Base-by-base conservation (phyloP, 495 filamentous ascomycete species). In the Staphylotrichum tortipilum region DNA sequence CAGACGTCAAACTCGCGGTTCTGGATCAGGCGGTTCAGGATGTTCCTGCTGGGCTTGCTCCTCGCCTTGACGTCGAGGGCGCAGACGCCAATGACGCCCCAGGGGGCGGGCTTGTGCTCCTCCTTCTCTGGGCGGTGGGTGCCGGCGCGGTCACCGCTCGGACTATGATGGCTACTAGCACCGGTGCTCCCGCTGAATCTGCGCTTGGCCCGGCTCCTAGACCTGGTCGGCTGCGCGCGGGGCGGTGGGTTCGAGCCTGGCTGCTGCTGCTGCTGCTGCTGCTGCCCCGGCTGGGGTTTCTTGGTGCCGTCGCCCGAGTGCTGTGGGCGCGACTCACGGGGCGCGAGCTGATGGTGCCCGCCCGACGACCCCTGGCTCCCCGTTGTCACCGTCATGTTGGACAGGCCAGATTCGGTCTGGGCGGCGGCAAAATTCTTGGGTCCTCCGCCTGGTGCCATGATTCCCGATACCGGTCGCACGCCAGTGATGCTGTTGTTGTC, bases 1-100 rank as follows among this genome's bases (percentile, higher is more conserved):
- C 91, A 82, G 21, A 95, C 88, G 59, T 99, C 90, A 55, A 97
- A 96, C 52, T 95, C 90, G 48, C 88, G 83, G 46, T 89, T 88
- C 21, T 85, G 77, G 48, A 95, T 88, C 35, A 99, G 74, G 28
- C 87, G 82, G 46, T 94, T 97, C 35, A 99, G 69, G 48, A 97
- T 97, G 57, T 95, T 97, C 48, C 92, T 76, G 59, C 89, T 92
- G 4, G 92, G 92, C 70, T 95, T 96, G 74, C 89, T 94, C 53
- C 92, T 78, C 30, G 92, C 94, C 68, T 99, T 99, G 47, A 88
- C 77, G 73, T 99, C 92, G 44, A 99, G 69, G 7, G 92, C 92
- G 66, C 92, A 99, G 14, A 99, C 87, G 33, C 92, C 92, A 58
- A 99, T 92, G 39, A 78, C 68, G 15, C 77, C 77, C 57, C 64